Evolutionary conservation across 1,139 yeast species (phyloP).

Genomic region (Blastobotrys indianensis): DNA sequence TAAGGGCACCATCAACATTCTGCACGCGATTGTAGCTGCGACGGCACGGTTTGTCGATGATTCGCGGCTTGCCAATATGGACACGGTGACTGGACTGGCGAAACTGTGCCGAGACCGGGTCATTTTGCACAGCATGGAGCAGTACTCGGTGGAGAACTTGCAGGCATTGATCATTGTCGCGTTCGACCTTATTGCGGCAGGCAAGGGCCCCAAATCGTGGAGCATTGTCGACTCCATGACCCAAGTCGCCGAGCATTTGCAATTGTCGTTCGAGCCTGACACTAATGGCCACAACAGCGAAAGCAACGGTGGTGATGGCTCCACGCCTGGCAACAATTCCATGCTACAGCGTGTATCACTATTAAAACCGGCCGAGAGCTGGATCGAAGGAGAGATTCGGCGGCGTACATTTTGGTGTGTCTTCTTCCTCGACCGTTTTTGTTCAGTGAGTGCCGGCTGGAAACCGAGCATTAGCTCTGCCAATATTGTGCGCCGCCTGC

Average conservation of each 20-base stretch:
- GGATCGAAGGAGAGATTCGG: conserved; percentile 14
- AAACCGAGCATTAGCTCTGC: conserved; percentile 18
- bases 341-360: conserved; percentile 4
- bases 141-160: conserved; percentile 11
- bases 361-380: conserved; percentile 3
- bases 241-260: conserved; percentile 9
- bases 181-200: conserved; percentile 14
- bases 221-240: conserved; percentile 9
- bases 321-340: not conserved
- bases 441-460: conserved; percentile 11
- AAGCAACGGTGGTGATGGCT: conserved; percentile 2
- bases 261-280: conserved; percentile 8
- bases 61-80: conserved; percentile 1
- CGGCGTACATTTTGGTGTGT: conserved; percentile 16
- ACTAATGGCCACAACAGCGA: not conserved
- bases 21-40: conserved; percentile 21
- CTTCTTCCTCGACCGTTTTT: conserved; percentile 14
- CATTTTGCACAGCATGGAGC: conserved; percentile 7
- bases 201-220: conserved; percentile 13
- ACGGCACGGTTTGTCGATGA: conserved; percentile 16
- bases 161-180: conserved; percentile 16
- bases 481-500: conserved; percentile 19
- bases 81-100: conserved; percentile 11
- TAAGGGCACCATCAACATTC: conserved; percentile 8
- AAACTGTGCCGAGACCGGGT: conserved; percentile 8